Evolutionary conservation across 306 rosid genomes (phyloP).

Genomic region (Quercus aquifolioides): DNA sequence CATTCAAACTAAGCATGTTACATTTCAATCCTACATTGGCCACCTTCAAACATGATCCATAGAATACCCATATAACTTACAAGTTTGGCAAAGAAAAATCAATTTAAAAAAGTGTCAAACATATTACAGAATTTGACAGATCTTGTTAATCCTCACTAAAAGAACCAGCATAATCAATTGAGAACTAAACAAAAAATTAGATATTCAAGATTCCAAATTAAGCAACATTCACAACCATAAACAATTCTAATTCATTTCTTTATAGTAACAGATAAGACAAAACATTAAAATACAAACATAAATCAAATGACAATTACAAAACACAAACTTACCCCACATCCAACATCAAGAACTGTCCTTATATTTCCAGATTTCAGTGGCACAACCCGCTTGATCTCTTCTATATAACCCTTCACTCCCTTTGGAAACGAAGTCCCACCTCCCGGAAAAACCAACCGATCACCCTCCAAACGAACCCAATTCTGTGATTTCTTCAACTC

Average conservation of each 20-base stretch:
- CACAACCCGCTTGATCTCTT: constrained; percentile 23
- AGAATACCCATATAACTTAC: neutral
- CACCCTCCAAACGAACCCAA: constrained; percentile 46
- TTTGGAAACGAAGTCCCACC: constrained; percentile 50
- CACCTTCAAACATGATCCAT: neutral
- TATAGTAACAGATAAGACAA: neutral
- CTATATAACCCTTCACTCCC: constrained; percentile 40
- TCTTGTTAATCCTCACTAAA: neutral
- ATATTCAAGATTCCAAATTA: neutral
- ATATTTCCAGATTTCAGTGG: constrained; percentile 33
- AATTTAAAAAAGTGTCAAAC: neutral
- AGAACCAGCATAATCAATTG: neutral
- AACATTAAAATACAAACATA: neutral
- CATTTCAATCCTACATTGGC: neutral
- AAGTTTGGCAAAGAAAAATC: neutral
- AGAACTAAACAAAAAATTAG: neutral
- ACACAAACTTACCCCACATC: neutral
- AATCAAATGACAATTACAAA: neutral
- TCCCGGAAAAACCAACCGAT: constrained; percentile 42
- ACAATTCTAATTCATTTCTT: no score
- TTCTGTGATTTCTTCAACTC: constrained; percentile 47
- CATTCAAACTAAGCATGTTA: neutral
- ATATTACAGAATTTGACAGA: neutral
- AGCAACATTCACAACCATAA: neutral
- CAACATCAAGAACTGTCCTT: constrained; percentile 45